Percentiles rank a stretch among this genome's conserved stretches.
Evolutionary conservation across 2,329 filamentous ascomycete genomes (phyloP).

Genomic region (Fusarium staphyleae): DNA sequence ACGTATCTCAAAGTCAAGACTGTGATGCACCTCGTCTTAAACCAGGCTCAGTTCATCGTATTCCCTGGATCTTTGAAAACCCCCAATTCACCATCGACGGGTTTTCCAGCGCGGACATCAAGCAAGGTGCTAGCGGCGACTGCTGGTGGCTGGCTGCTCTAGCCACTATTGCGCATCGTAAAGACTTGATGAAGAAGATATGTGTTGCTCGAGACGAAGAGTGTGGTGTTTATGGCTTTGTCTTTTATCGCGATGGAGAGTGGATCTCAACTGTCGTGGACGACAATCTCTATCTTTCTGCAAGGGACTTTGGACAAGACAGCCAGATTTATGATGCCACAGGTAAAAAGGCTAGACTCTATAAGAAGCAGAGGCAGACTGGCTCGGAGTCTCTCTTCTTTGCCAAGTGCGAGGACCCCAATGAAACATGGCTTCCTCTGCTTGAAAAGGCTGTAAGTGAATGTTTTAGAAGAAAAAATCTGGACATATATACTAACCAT

Average conservation of each 20-base stretch:
- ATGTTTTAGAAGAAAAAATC: no score
- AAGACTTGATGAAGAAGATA: constrained; percentile 68
- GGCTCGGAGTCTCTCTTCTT: constrained; percentile 75
- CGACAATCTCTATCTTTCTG: constrained; percentile 60
- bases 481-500: constrained; percentile 9
- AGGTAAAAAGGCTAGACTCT: constrained; percentile 64
- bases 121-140: constrained; percentile 63
- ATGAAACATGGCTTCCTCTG: constrained; percentile 77
- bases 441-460: constrained; percentile 69
- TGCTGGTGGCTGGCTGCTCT: constrained; percentile 78
- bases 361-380: constrained; percentile 68
- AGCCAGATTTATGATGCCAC: constrained; percentile 48
- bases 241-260: constrained; percentile 74
- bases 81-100: constrained; percentile 52
- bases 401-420: constrained; percentile 70
- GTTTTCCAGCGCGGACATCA: constrained; percentile 52
- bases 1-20: constrained; percentile 11
- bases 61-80: constrained; percentile 53
- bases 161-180: constrained; percentile 71
- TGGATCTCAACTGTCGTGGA: constrained; percentile 77
- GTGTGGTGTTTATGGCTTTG: constrained; percentile 76
- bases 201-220: constrained; percentile 72
- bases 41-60: constrained; percentile 52
- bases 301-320: constrained; percentile 51
- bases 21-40: constrained; percentile 8